A percentile compares a stretch with the other conserved stretches of the same genome.
Conservation (phyloP, 345 rosid genomes). For the Alliaria petiolata region DNA sequence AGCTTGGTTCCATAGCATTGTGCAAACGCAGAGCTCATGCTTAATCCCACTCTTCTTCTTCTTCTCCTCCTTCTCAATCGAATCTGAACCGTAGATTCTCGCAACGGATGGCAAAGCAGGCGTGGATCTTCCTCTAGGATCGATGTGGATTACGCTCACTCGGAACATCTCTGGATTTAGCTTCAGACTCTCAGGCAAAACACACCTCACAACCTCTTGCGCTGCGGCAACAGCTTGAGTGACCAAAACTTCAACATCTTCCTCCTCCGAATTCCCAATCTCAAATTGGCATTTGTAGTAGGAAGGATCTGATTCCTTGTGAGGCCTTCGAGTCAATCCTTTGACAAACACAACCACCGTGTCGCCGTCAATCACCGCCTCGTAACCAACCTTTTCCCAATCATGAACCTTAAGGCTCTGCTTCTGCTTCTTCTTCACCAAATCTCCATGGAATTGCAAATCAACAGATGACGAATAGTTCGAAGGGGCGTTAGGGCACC, state of each 20-base stretch:
- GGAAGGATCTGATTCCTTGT: constrained; percentile 57
- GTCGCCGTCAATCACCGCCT: constrained; percentile 61
- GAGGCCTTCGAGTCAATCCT: constrained; percentile 88
- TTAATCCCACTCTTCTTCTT: constrained; percentile 28
- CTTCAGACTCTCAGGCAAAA: constrained; percentile 54
- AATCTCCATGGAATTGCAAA: constrained; percentile 45
- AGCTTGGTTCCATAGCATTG: constrained; percentile 97
- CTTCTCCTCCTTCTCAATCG: constrained; percentile 17
- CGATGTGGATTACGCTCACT: constrained; percentile 14
- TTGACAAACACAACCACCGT: constrained; percentile 75
- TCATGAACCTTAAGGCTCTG: constrained; percentile 36
- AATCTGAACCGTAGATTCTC: constrained; percentile 63
- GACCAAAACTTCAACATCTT: constrained; percentile 38
- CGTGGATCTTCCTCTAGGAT: constrained; percentile 25
- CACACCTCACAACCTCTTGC: constrained; percentile 90
- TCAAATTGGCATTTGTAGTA: constrained; percentile 70
- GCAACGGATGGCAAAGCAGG: constrained; percentile 34
- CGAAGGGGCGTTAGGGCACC: constrained; percentile 65
- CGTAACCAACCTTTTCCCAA: constrained; percentile 77
- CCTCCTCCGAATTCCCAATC: constrained; percentile 38
- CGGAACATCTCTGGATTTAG: constrained; percentile 46
- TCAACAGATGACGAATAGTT: constrained; percentile 59
- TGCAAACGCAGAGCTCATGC: constrained; percentile 81
- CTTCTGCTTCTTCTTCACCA: constrained; percentile 22
- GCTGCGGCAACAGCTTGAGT: constrained; percentile 74